Evolutionary conservation across 176 grass and related monocot genomes (phyloP).

Genomic region (Carex pumila): DNA sequence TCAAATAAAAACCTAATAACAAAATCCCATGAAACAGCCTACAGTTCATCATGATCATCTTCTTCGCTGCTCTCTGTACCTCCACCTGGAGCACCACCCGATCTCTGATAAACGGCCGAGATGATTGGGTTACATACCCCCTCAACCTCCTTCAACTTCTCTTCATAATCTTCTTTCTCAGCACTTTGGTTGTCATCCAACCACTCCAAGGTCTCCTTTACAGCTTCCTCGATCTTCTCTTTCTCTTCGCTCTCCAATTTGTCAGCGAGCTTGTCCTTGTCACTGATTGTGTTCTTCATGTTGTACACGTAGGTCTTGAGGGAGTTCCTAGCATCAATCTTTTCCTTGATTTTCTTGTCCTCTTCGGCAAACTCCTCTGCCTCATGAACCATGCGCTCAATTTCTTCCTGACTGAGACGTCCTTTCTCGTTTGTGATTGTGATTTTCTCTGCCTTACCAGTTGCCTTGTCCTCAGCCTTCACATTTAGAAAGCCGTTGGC

Average conservation of each 20-base stretch:
- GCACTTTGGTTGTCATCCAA: conserved; percentile 48
- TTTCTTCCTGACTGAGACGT: conserved; percentile 46
- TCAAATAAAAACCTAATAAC: conserved; percentile 17
- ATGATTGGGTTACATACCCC: conserved; percentile 47
- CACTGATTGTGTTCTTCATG: conserved; percentile 41
- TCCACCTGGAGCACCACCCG: conserved; percentile 29
- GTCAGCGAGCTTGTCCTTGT: conserved; percentile 44
- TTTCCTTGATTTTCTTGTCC: conserved; percentile 44
- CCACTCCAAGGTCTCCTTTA: conserved; percentile 48
- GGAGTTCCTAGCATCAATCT: conserved; percentile 41
- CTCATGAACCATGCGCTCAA: conserved; percentile 43
- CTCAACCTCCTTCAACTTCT: conserved; percentile 54
- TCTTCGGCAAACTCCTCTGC: conserved; percentile 49
- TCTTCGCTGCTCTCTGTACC: conserved; percentile 22
- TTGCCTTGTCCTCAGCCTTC: conserved; percentile 46
- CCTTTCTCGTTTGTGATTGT: conserved; percentile 54
- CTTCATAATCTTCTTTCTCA: conserved; percentile 49
- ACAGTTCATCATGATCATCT: conserved; percentile 45
- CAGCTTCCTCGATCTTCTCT: conserved; percentile 39
- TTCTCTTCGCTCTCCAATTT: conserved; percentile 48
- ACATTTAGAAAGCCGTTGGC: conserved; percentile 45
- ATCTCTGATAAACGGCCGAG: conserved; percentile 43
- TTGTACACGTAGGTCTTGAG: conserved; percentile 48
- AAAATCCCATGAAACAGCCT: conserved; percentile 3
- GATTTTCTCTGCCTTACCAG: conserved; percentile 45